Percentiles rank a stretch among this genome's conserved stretches.
Conservation (phyloP, 768 basidiomycete species). For the Psilocybe cyanescens region DNA sequence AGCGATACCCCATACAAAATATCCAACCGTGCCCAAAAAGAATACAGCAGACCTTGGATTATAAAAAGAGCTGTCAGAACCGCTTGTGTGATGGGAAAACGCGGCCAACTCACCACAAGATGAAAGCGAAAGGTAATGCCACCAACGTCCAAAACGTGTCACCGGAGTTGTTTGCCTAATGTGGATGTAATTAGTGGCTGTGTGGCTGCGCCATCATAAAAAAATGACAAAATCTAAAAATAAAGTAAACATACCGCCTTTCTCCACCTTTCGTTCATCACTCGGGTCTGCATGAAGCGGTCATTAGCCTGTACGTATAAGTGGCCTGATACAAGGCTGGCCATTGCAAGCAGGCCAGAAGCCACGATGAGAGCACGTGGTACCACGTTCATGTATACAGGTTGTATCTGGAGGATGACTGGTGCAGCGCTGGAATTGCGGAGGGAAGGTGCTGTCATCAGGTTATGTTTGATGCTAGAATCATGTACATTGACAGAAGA, state of each 20-base stretch:
- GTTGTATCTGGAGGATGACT: slow-evolving; percentile 10
- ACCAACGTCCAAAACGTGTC: slow-evolving; percentile 8
- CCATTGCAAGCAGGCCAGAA: neutral
- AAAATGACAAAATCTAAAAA: neutral
- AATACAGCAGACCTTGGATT: slow-evolving; percentile 1
- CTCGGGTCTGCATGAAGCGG: neutral
- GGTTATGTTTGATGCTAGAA: neutral
- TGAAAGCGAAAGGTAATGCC: slow-evolving; percentile 4
- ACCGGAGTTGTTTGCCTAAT: neutral
- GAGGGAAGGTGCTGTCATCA: neutral
- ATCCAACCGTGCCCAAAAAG: slow-evolving; percentile 2
- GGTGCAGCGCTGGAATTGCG: neutral
- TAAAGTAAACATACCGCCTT: neutral
- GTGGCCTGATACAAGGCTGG: slow-evolving; percentile 1
- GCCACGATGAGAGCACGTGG: slow-evolving; percentile 5
- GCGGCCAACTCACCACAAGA: slow-evolving; percentile 2
- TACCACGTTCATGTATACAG: neutral
- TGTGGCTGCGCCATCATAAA: neutral
- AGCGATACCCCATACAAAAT: slow-evolving; percentile 4
- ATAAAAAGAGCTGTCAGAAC: neutral
- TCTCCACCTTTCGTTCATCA: slow-evolving; percentile 3
- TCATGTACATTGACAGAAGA: neutral
- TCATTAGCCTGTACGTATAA: slow-evolving; percentile 3
- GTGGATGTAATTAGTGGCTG: neutral
- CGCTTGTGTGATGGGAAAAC: too few relatives aligned